These are phyloP conservation scores for Botrytis galanthina DNA, from an alignment of 2,329 filamentous ascomycete genomes.

Conservation along the genomic window DNA sequence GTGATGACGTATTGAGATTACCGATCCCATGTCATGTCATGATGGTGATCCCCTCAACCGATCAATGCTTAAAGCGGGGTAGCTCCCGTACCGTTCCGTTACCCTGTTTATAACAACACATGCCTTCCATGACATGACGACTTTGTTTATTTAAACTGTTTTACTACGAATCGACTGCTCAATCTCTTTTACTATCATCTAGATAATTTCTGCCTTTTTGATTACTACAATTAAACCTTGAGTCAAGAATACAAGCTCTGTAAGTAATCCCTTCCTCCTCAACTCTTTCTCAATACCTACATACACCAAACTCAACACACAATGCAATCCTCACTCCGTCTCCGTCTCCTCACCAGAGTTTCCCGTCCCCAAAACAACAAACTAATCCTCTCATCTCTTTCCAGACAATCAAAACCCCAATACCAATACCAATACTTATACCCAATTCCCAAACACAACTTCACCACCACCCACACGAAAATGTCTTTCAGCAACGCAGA, in stretches of 20 bases:
- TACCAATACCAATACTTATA: neutral
- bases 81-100: neutral
- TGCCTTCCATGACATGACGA: neutral
- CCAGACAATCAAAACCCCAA: neutral
- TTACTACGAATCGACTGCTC: neutral
- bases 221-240: neutral
- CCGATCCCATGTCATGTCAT: neutral
- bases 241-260: neutral
- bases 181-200: neutral
- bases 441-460: neutral
- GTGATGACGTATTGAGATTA: neutral
- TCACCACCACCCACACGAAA: constrained; percentile 14
- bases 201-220: too few relatives aligned
- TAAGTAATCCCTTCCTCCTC: neutral
- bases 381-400: neutral
- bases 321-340: neutral
- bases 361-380: neutral
- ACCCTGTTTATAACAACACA: neutral
- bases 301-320: neutral
- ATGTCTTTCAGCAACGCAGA: constrained; percentile 55
- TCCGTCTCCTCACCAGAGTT: neutral
- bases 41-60: neutral
- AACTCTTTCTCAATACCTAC: neutral
- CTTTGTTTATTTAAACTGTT: neutral
- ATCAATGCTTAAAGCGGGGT: constrained; percentile 4